Base-by-base conservation (phyloP, 306 rosid species). In the Astragalus membranaceus region DNA sequence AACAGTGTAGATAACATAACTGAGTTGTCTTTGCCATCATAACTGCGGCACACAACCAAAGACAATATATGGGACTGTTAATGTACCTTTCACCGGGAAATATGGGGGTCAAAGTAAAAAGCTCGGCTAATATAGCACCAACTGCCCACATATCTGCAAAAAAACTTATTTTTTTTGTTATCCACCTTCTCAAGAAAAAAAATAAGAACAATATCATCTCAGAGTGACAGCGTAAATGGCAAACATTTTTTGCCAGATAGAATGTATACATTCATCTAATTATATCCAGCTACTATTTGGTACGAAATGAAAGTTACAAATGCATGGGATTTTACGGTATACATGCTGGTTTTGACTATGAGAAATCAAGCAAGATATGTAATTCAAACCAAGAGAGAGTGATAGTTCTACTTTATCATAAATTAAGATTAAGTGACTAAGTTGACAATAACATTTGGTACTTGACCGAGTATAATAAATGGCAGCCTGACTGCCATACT, bases 101-200 rank as follows among this genome's bases (percentile, higher is more conserved):
- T 73, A 90, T 50, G 15, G 96, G 96, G 80, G 87, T 82, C 79
- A 86, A 64, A 77, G 88, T 88, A 82, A 84, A 90, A 79, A 90
- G 96, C 84, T 90, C 96, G 64, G 95, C 92, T 49, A 90, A 76
- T 79, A 90, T 84, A 79, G 94, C 90, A 5, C 96, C 96, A 73
- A 84, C 87, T 7, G 96, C 96, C 96, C 96, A 90, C 96, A 90
- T 90, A 77, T 90, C 96, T 90, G 92, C 71, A 72, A 61, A 64
- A 26, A 33, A 47, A 68, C 46, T 49, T 72, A n/a, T n/a, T n/a
- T n/a, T 26, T 37, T 64, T 68, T 59, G 16, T 83, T 75, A 86
- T 35, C 79, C 72, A 82, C 49, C 64, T 33, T 48, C 70, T 26
- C 61, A 75, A 70, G 61, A 76, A 70, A 55, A 70, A 78, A 79